These are phyloP conservation scores for Camillea tinctor DNA, from an alignment of 2,329 filamentous ascomycete genomes.

Conservation along the genomic window DNA sequence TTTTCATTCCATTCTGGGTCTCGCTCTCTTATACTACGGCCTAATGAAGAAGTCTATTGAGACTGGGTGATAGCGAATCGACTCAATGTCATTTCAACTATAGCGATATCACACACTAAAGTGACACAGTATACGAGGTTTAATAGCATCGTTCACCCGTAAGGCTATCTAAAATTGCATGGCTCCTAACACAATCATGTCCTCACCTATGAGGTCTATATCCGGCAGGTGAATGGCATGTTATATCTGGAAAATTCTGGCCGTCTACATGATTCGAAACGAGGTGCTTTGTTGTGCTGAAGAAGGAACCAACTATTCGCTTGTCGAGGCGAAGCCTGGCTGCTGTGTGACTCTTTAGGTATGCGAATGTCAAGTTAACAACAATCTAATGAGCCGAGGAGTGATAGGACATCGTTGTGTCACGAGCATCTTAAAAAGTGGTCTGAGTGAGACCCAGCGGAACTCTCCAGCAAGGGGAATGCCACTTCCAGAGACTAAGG, in stretches of 20 bases:
- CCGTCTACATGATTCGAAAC: slow-evolving; percentile 10
- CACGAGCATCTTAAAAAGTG: neutral
- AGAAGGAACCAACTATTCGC: slow-evolving; percentile 19
- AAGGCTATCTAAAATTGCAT: neutral
- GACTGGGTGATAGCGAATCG: neutral
- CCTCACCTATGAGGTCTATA: neutral
- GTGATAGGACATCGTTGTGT: neutral
- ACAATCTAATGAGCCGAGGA: slow-evolving; percentile 1
- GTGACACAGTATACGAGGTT: neutral
- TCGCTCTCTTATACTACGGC: neutral
- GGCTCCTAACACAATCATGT: neutral
- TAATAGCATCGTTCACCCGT: neutral
- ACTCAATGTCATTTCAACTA: neutral
- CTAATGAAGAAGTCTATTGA: neutral
- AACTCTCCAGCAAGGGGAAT: slow-evolving; percentile 1
- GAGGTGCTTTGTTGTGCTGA: slow-evolving; percentile 4
- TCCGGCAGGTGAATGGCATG: neutral
- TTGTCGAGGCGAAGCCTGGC: slow-evolving; percentile 23
- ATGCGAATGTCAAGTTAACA: slow-evolving; percentile 17
- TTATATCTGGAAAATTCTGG: neutral
- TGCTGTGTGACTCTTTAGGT: slow-evolving; percentile 21
- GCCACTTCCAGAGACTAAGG: neutral
- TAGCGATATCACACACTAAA: neutral
- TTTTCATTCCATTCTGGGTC: neutral
- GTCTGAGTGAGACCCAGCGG: neutral